Conservation (phyloP, 2,329 filamentous ascomycete species). For the Xylariales sp. region DNA sequence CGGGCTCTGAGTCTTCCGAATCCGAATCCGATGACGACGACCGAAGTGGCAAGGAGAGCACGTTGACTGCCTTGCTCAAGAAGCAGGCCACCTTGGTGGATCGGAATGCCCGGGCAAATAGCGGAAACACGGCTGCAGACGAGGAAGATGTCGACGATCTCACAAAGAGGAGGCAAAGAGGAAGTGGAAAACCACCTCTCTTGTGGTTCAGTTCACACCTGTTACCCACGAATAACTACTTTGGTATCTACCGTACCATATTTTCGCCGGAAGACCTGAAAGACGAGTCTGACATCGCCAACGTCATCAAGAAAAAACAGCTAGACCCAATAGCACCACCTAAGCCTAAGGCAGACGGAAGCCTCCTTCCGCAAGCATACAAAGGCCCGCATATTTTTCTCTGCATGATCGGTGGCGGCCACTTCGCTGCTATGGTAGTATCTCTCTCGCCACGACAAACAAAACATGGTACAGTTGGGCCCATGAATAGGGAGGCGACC, state of each 20-base stretch:
- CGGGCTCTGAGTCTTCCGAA: slow-evolving; percentile 82
- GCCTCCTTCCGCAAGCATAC: slow-evolving; percentile 65
- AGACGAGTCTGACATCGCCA: slow-evolving; percentile 69
- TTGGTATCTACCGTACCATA: slow-evolving; percentile 87
- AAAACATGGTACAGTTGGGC: slow-evolving; percentile 72
- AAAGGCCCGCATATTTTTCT: slow-evolving; percentile 89
- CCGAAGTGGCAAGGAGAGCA: slow-evolving; percentile 70
- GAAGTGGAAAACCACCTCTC: slow-evolving; percentile 76
- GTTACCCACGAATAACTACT: slow-evolving; percentile 80
- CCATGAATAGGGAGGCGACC: slow-evolving; percentile 84
- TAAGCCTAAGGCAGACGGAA: slow-evolving; percentile 68
- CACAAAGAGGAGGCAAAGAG: slow-evolving; percentile 61
- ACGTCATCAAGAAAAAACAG: slow-evolving; percentile 81
- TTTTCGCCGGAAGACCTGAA: slow-evolving; percentile 79
- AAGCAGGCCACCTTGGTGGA: slow-evolving; percentile 81
- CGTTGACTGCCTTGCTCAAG: slow-evolving; percentile 80
- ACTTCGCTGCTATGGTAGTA: slow-evolving; percentile 97
- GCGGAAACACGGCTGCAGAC: slow-evolving; percentile 62
- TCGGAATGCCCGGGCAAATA: slow-evolving; percentile 44
- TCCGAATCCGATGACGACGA: slow-evolving; percentile 70
- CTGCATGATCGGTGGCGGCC: slow-evolving; percentile 98
- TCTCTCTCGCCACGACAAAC: slow-evolving; percentile 83
- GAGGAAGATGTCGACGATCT: slow-evolving; percentile 59
- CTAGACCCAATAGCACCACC: slow-evolving; percentile 69
- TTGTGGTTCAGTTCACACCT: slow-evolving; percentile 86